phyloP scores from a whole-genome alignment of 1,139 yeast genomes.

The Pichia sp. region DNA sequence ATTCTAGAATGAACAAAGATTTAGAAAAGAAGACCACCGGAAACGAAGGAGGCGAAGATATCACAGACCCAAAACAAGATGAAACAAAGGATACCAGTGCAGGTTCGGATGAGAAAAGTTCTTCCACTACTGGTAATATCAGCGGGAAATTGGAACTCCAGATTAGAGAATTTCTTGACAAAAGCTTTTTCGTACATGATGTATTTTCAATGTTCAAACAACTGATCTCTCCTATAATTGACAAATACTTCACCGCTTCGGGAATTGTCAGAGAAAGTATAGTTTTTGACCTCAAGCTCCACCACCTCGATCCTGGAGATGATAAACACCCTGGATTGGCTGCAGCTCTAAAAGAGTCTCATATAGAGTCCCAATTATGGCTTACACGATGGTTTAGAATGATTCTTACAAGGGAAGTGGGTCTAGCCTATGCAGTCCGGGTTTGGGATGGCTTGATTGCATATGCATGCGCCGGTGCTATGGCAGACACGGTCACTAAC shows the following conservation, averaged over 20 bases:
- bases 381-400: slow-evolving; percentile 61
- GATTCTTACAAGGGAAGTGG: slow-evolving; percentile 56
- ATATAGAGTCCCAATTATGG: slow-evolving; percentile 63
- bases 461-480: slow-evolving; percentile 27
- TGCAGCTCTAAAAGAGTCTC: slow-evolving; percentile 33
- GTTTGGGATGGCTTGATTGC: slow-evolving; percentile 60
- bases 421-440: slow-evolving; percentile 42
- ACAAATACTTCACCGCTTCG: slow-evolving; percentile 38
- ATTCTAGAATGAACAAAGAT: slow-evolving; percentile 1
- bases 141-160: slow-evolving; percentile 21
- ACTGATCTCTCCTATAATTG: slow-evolving; percentile 39
- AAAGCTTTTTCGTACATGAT: slow-evolving; percentile 43
- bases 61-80: not conserved
- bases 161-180: slow-evolving; percentile 38
- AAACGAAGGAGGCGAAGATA: slow-evolving; percentile 1
- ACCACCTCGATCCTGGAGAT: slow-evolving; percentile 35
- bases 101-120: slow-evolving; percentile 13
- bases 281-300: slow-evolving; percentile 47
- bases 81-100: slow-evolving; percentile 1
- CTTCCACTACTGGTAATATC: slow-evolving; percentile 18
- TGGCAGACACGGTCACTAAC: slow-evolving; percentile 9
- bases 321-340: slow-evolving; percentile 42
- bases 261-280: slow-evolving; percentile 31
- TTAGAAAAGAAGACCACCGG: slow-evolving; percentile 21
- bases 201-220: slow-evolving; percentile 44